Percentiles rank a stretch among this genome's conserved stretches.
Evolutionary conservation across 176 grass and related monocot genomes (phyloP).

Genomic region (Zea luxurians): DNA sequence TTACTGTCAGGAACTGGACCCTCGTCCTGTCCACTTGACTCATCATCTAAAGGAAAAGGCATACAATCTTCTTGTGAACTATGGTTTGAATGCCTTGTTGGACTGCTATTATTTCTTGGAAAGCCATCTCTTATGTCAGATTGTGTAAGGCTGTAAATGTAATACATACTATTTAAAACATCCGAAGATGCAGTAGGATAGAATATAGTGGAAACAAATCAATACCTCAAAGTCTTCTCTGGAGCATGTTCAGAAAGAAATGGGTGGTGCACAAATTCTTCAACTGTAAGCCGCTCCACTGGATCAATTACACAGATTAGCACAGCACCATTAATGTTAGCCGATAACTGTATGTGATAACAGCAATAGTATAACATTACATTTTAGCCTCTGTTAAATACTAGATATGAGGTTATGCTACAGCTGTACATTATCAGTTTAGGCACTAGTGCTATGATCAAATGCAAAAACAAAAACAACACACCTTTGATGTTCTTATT

Average conservation of each 20-base stretch:
- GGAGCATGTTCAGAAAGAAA: slow-evolving; percentile 69
- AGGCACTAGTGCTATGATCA: slow-evolving; percentile 8
- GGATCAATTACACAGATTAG: slow-evolving; percentile 48
- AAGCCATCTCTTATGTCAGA: slow-evolving; percentile 55
- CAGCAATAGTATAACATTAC: not conserved
- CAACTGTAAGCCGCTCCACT: slow-evolving; percentile 95
- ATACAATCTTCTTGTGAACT: slow-evolving; percentile 88
- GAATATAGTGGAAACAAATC: slow-evolving; percentile 28
- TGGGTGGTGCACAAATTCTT: slow-evolving; percentile 94
- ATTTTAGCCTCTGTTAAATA: slow-evolving; percentile 20
- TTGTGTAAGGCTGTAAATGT: slow-evolving; percentile 45
- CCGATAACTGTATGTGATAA: not conserved
- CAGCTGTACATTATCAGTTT: not conserved
- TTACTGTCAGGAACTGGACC: slow-evolving; percentile 45
- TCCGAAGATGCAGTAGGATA: slow-evolving; percentile 14
- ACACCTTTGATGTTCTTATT: not conserved
- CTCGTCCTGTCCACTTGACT: slow-evolving; percentile 63
- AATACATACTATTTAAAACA: slow-evolving; percentile 36
- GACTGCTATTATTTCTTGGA: slow-evolving; percentile 49
- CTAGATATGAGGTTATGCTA: not conserved
- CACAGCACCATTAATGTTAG: slow-evolving; percentile 11
- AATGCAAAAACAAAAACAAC: slow-evolving; percentile 10
- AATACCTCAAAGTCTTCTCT: slow-evolving; percentile 56
- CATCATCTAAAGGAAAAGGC: slow-evolving; percentile 84
- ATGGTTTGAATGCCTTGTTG: slow-evolving; percentile 54